Evolutionary conservation across 345 rosid genomes (phyloP), one percentile per base, ranked within the genome.

Genomic region (Mallotus nudiflorus): DNA sequence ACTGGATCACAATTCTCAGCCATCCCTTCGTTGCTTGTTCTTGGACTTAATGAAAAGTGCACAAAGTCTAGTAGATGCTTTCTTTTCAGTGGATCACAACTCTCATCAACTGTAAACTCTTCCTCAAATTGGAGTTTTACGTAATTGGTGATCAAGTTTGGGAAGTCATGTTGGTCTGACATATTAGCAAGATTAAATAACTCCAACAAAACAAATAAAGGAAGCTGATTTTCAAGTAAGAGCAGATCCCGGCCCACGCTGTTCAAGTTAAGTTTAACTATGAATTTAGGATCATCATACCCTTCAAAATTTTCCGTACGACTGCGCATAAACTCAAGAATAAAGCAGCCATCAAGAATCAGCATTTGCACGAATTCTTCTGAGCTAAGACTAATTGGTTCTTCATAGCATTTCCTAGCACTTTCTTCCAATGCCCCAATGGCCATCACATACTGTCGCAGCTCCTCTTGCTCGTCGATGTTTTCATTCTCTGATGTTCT

Each of bases 381-480:
- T 1, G 18, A 0, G 16, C 14, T 5, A 0, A 74, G 27, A 44
- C 25, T 11, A 14, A 72, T 3, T 0, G 20, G 22, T 19, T 67
- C 73, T 13, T 24, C 72, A 29, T 77, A 77, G 40, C 74, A 74
- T 18, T 22, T 15, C 24, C 73, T 71, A 66, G 83, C 82, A 37
- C 13, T n/a, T 56, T 54, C 71, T 70, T 75, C 81, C 29, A 80
- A 12, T 33, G n/a, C 50, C n/a, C 31, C 74, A 31, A 70, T 24
- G 31, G 68, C 56, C 6, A 0, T 0, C 0, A 67, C 69, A n/a
- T 64, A 66, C 9, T 14, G 3, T 25, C 6, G 39, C 22, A 29
- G 3, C 19, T 12, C 89, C 89, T 69, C 31, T 76, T 54, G 22
- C 18, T 66, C 65, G 28, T 82, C 61, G 94, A 89, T 87, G 69